These are phyloP conservation scores for Spizellomyces sp. DNA, from an alignment of 192 early-diverging fungal genomes.

Conservation along the genomic window DNA sequence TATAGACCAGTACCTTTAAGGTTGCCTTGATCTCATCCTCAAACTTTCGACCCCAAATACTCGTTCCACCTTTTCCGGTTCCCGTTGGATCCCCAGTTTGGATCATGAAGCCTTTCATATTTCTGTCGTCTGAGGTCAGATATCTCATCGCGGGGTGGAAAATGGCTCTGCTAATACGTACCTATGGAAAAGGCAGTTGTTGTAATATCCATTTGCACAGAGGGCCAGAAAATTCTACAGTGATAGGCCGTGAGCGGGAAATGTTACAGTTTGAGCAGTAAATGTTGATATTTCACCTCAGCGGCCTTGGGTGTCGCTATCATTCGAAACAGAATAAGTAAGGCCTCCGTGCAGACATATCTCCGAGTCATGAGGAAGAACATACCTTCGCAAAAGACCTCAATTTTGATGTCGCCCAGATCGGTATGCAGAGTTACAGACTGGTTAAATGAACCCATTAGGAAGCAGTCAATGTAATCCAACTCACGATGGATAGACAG, in stretches of 20 bases:
- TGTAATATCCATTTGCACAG: constrained; percentile 94
- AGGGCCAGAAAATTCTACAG: constrained; percentile 91
- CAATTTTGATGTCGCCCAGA: constrained; percentile 91
- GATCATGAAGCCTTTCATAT: constrained; percentile 59
- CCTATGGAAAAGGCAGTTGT: constrained; percentile 84
- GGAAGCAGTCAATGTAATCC: too few relatives aligned
- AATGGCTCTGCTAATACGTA: constrained; percentile 27
- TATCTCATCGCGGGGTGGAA: constrained; percentile 10
- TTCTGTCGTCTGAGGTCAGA: constrained; percentile 76
- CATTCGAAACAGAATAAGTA: not conserved
- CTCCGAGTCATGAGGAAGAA: not conserved
- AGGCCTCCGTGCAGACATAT: not conserved
- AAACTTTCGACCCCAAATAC: constrained; percentile 50
- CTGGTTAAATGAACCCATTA: constrained; percentile 7
- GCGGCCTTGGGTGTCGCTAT: constrained; percentile 66
- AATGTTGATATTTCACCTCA: constrained; percentile 55
- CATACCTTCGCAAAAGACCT: constrained; percentile 86
- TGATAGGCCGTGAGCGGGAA: not conserved
- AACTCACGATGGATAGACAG: too few relatives aligned
- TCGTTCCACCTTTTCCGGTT: constrained; percentile 52
- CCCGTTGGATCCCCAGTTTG: constrained; percentile 62
- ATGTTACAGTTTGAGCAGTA: not conserved
- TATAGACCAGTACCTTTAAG: constrained; percentile 58
- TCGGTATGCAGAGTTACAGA: constrained; percentile 89
- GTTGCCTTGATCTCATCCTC: constrained; percentile 57